Conservation (phyloP, 2,329 filamentous ascomycete species). For the Fusarium neocosmosporiellum region DNA sequence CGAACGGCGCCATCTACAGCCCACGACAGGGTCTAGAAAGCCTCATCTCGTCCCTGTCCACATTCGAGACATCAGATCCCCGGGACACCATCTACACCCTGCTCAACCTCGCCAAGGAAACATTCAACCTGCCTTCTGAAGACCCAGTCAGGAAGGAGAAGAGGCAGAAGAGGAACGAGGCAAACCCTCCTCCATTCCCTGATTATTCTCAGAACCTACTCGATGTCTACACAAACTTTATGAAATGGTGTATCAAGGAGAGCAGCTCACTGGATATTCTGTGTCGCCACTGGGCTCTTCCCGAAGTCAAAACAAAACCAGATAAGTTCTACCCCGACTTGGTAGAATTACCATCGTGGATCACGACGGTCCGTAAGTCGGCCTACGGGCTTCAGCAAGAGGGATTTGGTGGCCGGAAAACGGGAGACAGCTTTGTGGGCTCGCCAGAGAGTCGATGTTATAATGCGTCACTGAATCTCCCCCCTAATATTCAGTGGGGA, state of each 20-base stretch:
- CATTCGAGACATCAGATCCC: background rate
- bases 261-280: background rate
- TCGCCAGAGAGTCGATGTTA: background rate
- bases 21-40: background rate
- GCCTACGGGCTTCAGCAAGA: background rate
- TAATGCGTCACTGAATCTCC: background rate
- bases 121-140: background rate
- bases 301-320: background rate
- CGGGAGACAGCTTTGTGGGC: background rate
- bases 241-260: background rate
- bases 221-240: background rate
- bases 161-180: background rate
- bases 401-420: background rate
- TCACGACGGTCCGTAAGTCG: background rate
- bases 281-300: background rate
- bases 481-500: background rate
- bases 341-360: background rate
- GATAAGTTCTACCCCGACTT: background rate
- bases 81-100: background rate
- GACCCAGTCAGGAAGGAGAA: no score
- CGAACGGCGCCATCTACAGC: background rate
- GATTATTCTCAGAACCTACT: background rate
- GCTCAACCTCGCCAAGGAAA: background rate
- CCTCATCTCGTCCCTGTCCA: background rate
- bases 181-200: background rate